Base-by-base conservation (phyloP, 331 rosid species). In the Stylosanthes scabra region DNA sequence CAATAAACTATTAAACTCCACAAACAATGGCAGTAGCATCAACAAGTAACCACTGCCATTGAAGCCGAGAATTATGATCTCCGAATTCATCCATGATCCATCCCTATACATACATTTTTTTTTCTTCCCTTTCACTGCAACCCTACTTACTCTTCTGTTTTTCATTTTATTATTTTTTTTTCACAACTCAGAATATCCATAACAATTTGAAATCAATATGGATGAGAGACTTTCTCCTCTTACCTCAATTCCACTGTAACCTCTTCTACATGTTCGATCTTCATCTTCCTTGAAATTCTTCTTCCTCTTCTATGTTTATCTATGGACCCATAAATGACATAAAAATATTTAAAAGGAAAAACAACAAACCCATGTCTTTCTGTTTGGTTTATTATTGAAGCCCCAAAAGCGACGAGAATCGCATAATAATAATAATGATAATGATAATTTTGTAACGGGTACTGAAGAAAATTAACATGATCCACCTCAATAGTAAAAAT, bases 171-270 rank as follows among this genome's bases (percentile, higher is more conserved):
- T 82, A 12, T 49, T 46, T 46, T 46, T 9, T 46, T 89, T 94
- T 83, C 92, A 84, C 96, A 83, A 88, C 90, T 87, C 82, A 40
- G 83, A 89, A 86, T 80, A 88, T 86, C 83, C 94, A 85, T 91
- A 89, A 88, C 90, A 86, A 91, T 87, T 44, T 88, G 77, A 86
- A 91, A 89, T 85, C 89, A 94, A 89, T 87, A 88, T 82, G 87
- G 86, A 70, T 71, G 74, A 86, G 91, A 90, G 84, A 85, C 83
- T 82, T 84, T 83, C 89, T 84, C 84, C 93, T 81, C 93, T 81
- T 78, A 83, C 93, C 96, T 84, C 85, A 74, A 83, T 77, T 77
- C 84, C 67, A 55, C 77, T 77, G 71, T 78, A 74, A 75, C 79
- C 74, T 85, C 87, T 70, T 86, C 79, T 77, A 20, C 25, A 20